Evolutionary conservation across 1,139 yeast genomes (phyloP).

Genomic region (Lodderomyces metapsilosis): DNA sequence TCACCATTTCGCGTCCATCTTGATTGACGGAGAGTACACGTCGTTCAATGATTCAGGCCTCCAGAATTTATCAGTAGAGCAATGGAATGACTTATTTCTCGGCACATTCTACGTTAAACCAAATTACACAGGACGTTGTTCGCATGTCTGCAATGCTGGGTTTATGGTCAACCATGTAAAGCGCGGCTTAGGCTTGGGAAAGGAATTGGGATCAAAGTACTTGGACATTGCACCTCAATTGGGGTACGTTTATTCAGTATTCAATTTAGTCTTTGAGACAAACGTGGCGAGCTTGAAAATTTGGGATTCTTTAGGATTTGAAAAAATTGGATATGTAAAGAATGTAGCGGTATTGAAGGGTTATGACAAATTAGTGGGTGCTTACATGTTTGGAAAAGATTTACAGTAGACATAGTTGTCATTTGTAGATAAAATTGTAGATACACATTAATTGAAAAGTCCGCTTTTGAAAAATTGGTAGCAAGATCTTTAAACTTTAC

Average conservation of each 20-base stretch:
- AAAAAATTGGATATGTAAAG: slow-evolving; percentile 66
- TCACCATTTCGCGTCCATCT: slow-evolving; percentile 43
- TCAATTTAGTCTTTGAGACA: slow-evolving; percentile 74
- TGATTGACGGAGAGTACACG: slow-evolving; percentile 38
- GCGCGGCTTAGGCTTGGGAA: slow-evolving; percentile 66
- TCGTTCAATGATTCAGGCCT: slow-evolving; percentile 15
- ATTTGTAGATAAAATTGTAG: background rate
- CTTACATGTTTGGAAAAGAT: slow-evolving; percentile 63
- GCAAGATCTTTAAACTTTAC: background rate
- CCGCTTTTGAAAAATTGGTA: background rate
- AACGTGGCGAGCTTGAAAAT: slow-evolving; percentile 65
- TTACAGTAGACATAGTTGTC: slow-evolving; percentile 18
- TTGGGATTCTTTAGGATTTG: slow-evolving; percentile 78
- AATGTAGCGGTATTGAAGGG: slow-evolving; percentile 69
- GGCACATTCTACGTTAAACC: slow-evolving; percentile 79
- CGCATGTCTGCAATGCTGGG: slow-evolving; percentile 80
- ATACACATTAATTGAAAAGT: too few relatives aligned
- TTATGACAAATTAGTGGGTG: slow-evolving; percentile 59
- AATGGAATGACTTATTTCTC: slow-evolving; percentile 46
- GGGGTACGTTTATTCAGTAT: slow-evolving; percentile 78
- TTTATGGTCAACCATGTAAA: slow-evolving; percentile 57
- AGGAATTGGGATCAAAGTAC: slow-evolving; percentile 58
- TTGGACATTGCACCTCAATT: slow-evolving; percentile 64
- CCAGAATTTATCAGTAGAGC: slow-evolving; percentile 14
- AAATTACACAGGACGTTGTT: slow-evolving; percentile 72